Base-by-base conservation (phyloP, 1,284 basidiomycete species). In the Schizophyllum commune region DNA sequence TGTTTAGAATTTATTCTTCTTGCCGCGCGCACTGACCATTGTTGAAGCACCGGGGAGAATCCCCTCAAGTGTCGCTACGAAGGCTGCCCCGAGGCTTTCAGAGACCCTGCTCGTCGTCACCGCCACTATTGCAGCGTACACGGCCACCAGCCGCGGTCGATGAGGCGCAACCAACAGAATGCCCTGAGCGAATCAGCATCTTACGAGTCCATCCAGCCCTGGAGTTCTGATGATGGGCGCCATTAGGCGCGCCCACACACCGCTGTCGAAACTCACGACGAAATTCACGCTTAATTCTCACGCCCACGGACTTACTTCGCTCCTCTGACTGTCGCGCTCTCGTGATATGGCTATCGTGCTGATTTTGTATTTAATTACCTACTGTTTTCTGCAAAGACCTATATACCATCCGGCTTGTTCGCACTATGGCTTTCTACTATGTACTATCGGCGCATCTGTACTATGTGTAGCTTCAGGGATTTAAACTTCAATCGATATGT, bases 91-190 rank as follows among this genome's bases (percentile, higher is more conserved):
- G 74, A 76, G 65, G 70, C 71, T 7, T 88, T 85, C 74, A 84
- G 80, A 60, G 85, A 88, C 65, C 85, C 84, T 4, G 83, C 86
- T 7, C 75, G 86, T 58, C 75, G 82, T 55, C 83, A 85, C 64
- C 75, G 83, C 55, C 85, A 87, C 69, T 81, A 82, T 73, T 75
- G 79, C 22, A 73, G 77, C n/a, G 74, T 67, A 20, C 85, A 88
- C 63, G 74, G 75, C 20, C 83, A 85, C 62, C 64, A 77, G 53
- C 80, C 82, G 21, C 77, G 76, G 61, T 72, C 78, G 65, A 74
- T 75, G 61, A 76, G 77, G 68, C 78, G 74, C 68, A 79, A 79
- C 65, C 71, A 75, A 32, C 60, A 57, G 22, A 55, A 15, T 19
- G 4, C 62, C 47, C 52, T 55, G 6, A 55, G 19, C 53, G 62